Base-by-base conservation (phyloP, 495 filamentous ascomycete species). In the Hyaloscypha finlandica region DNA sequence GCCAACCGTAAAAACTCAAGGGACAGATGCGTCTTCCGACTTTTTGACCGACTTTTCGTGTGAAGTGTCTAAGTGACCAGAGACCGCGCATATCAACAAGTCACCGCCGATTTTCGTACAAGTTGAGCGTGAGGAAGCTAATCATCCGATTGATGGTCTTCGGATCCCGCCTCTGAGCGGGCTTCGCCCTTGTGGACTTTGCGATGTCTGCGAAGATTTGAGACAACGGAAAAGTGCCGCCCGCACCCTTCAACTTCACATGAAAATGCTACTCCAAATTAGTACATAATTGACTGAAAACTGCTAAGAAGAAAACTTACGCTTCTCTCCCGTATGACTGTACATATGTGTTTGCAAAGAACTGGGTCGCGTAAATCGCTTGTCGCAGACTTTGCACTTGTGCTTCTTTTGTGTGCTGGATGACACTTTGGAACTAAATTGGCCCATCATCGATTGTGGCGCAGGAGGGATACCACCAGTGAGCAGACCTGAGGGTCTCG, bases 311-410 rank as follows among this genome's bases (percentile, higher is more conserved):
- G 3, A 29, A 19, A 53, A 88, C 94, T 89, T 85, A 97, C 94
- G 95, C 80, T 99, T 99, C 78, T 99, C 96, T 73, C 95, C 95
- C 59, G 95, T 99, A 77, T 99, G 95, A 76, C 93, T 97, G 79
- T 99, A 99, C 88, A 97, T 98, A 74, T 99, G 95, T 30, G 95
- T 99, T 72, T 97, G 96, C 37, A 99, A 78, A 8, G 95, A 99
- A 74, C 94, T 97, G 1, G 95, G 95, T 48, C 95, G 87, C 11
- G 95, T 98, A 77, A 99, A 99, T 8, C 95, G 88, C 86, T 99
- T 99, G 80, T 98, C 95, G 82, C 95, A 99, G 59, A 99, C 92
- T 83, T 97, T 98, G 85, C 95, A 99, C 80, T 97, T 97, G 81
- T 99, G 95, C 83, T 98, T 99, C 88, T 99, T 99, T 75, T 98